Base-by-base conservation (phyloP, 129 eudicot genomes). In the Logfia minima region DNA sequence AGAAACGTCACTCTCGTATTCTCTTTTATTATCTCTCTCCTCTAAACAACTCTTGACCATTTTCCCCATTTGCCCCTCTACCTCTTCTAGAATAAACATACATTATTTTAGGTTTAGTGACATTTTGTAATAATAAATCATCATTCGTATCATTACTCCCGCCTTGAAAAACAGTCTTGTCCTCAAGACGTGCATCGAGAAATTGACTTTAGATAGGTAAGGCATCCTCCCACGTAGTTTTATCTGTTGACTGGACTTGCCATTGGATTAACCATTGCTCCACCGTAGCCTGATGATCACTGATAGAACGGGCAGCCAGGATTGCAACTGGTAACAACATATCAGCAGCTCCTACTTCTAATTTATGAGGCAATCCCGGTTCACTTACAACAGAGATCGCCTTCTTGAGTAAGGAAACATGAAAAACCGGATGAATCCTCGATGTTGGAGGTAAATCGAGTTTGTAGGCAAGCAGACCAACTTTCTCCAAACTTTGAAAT, bases 361-460 rank as follows among this genome's bases (percentile, higher is more conserved):
- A 5, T 17, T 65, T 43, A 29, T 9, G 43, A 29, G 21, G 70
- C 14, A 26, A 23, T 13, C 8, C 4, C 28, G 37, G 5, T 2
- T 5, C 68, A 1, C 1, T 24, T 2, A 17, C 0, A 23, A 18
- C 34, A 0, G 17, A 24, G 5, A 65, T 21, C 4, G 70, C 21
- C 5, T 62, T 75, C 41, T 62, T 62, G 48, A 43, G 68, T 8
- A 60, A 5, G 0, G 60, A 75, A 3, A 75, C 79, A 37, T 75
- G 79, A 9, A 75, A 75, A 1, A 75, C 41, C 0, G 79, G 70
- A n/a, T 60, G 31, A 29, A 29, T 29, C 31, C 31, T 35, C 1
- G 79, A 35, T 0, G 39, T 2, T 1, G 39, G 6, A 0, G 70
- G 79, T 0, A 75, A 21, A 0, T 13, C 5, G 1, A 75, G 18